phyloP scores from a whole-genome alignment of 495 filamentous ascomycete genomes.

The Jackrogersella minutella region DNA sequence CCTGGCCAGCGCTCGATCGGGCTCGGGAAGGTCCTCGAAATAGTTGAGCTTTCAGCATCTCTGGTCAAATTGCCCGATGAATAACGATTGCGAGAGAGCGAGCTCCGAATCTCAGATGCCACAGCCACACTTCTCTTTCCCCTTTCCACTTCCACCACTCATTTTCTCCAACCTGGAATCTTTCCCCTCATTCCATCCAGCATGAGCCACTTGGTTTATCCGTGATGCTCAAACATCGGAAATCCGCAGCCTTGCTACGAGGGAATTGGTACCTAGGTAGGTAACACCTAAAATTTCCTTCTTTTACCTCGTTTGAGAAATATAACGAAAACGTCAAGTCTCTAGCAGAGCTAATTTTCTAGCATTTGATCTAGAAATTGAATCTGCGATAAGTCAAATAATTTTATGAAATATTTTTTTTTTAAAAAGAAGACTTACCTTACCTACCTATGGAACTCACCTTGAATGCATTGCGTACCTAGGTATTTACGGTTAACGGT shows the following conservation, averaged over 20 bases:
- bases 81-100: constrained; percentile 30
- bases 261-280: neutral
- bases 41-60: constrained; percentile 16
- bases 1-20: constrained; percentile 34
- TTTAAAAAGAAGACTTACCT: neutral
- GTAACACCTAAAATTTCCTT: neutral
- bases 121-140: constrained; percentile 30
- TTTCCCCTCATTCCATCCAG: constrained; percentile 12
- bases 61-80: constrained; percentile 17
- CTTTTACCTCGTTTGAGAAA: constrained; percentile 1
- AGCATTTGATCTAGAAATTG: constrained; percentile 4
- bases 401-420: no score
- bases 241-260: constrained; percentile 14
- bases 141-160: neutral
- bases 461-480: neutral
- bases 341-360: constrained; percentile 3
- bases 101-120: constrained; percentile 23
- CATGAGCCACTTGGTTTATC: constrained; percentile 37
- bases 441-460: constrained; percentile 19
- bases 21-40: constrained; percentile 38
- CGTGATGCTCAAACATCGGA: constrained; percentile 1
- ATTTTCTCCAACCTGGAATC: constrained; percentile 3
- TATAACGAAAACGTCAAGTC: constrained; percentile 1
- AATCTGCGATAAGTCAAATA: constrained; percentile 15
- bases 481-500: neutral